phyloP scores from a whole-genome alignment of 345 rosid genomes.

The Dovyalis caffra region DNA sequence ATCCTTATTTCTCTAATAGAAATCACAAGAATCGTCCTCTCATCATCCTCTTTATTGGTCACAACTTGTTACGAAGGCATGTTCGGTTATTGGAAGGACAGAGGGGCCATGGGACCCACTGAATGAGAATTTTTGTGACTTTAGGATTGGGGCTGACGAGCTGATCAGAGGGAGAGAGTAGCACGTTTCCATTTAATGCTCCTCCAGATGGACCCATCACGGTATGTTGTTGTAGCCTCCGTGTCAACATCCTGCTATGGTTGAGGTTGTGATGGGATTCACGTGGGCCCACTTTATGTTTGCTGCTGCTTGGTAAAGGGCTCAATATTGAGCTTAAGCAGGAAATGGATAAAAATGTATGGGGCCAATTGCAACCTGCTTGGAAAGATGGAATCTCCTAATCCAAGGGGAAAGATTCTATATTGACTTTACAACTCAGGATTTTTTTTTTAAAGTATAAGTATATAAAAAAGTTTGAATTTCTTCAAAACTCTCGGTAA shows the following conservation, averaged over 20 bases:
- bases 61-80: neutral
- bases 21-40: neutral
- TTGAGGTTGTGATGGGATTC: neutral
- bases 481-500: too few relatives aligned
- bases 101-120: neutral
- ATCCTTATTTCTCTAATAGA: neutral
- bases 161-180: neutral
- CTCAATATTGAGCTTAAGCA: neutral
- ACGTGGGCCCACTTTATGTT: neutral
- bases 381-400: too few relatives aligned
- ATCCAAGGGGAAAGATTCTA: too few relatives aligned
- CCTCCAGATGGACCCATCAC: neutral
- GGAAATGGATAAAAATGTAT: too few relatives aligned
- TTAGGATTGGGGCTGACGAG: neutral
- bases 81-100: conserved; percentile 8
- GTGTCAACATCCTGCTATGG: conserved; percentile 10
- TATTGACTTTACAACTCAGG: too few relatives aligned
- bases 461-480: too few relatives aligned
- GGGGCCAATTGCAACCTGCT: neutral
- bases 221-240: neutral
- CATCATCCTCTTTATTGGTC: neutral
- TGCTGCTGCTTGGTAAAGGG: neutral
- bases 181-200: conserved; percentile 20
- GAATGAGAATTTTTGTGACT: neutral
- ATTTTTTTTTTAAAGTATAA: too few relatives aligned